Evolutionary conservation across 257 asterid species (phyloP), one percentile per base, ranked within the genome.

Genomic region (Solanum etuberosum): DNA sequence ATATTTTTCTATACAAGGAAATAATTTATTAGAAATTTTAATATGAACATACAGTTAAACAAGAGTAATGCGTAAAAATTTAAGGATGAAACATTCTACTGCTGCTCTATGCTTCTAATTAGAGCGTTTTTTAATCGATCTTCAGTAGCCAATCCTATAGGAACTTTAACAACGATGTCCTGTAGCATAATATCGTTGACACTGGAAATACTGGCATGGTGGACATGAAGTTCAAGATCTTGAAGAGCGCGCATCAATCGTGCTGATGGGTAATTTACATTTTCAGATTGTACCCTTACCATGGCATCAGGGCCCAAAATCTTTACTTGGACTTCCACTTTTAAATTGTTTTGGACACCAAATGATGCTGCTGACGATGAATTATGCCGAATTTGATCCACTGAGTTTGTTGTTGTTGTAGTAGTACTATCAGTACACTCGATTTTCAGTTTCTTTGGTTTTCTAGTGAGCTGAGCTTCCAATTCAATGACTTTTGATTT

Each of bases 121-220:
- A 96, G 90, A 61, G 97, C 98, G 48, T 88, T 86, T 89, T 42
- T 92, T 57, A 96, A 57, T 13, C 91, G 92, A 20, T 86, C 80
- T 86, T 92, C 95, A 35, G 86, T 76, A 76, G 84, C 74, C 8
- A 92, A 29, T 0, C 90, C 93, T 31, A 83, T 78, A 4, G 97
- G 95, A 76, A 94, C 89, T 85, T 73, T 88, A 20, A 96, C 51
- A 5, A 95, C 95, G 1, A 96, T 89, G 85, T 96, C 98, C 83
- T 96, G 99, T 43, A 96, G 90, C 99, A 95, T 92, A 16, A 94
- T 9, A 3, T 91, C 93, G 8, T 94, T 95, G 3, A 96, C 94
- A 85, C 91, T 90, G 2, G 98, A 92, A 89, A 96, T 90, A 91
- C 97, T 95, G 6, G 99, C 99, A 31, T 96, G 99, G 89, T 93